Percentiles rank a stretch among this genome's conserved stretches.
These are phyloP conservation scores for Ceratobasidium sp. DNA, from an alignment of 1,284 basidiomycete species.

Conservation along the genomic window DNA sequence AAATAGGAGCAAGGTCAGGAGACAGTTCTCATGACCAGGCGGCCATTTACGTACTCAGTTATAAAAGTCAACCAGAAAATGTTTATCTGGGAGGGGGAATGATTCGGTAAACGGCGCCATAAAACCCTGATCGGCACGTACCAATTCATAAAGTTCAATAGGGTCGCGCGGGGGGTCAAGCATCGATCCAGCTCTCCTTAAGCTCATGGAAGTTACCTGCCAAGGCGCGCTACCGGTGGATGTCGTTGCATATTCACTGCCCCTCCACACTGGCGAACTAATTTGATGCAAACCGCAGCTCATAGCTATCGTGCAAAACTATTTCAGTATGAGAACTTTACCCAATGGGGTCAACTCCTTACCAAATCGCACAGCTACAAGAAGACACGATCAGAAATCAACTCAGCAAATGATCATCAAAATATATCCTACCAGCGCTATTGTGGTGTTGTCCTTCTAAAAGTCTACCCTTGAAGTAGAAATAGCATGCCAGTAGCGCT, in stretches of 20 bases:
- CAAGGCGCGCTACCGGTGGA: slow-evolving; percentile 43
- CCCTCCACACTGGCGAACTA: slow-evolving; percentile 36
- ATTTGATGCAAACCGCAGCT: slow-evolving; percentile 40
- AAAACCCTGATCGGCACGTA: slow-evolving; percentile 2
- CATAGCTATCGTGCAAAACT: slow-evolving; percentile 23
- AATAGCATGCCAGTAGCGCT: slow-evolving; percentile 76
- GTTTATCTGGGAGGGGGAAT: slow-evolving; percentile 18
- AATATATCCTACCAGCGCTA: slow-evolving; percentile 64
- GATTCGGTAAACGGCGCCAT: neutral
- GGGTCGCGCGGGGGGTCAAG: slow-evolving; percentile 46
- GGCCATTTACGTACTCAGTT: slow-evolving; percentile 26
- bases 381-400: slow-evolving; percentile 57
- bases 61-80: slow-evolving; percentile 40
- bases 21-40: neutral
- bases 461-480: slow-evolving; percentile 74
- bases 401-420: slow-evolving; percentile 44
- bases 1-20: neutral
- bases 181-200: slow-evolving; percentile 46
- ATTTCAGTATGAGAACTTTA: neutral
- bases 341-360: neutral
- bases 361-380: slow-evolving; percentile 37
- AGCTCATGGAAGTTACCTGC: slow-evolving; percentile 47
- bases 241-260: slow-evolving; percentile 40
- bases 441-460: slow-evolving; percentile 78
- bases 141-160: slow-evolving; percentile 44